Percentiles rank a stretch among this genome's conserved stretches.
Evolutionary conservation across 305 asterid species (phyloP).

Genomic region (Fraxinus baroniana): DNA sequence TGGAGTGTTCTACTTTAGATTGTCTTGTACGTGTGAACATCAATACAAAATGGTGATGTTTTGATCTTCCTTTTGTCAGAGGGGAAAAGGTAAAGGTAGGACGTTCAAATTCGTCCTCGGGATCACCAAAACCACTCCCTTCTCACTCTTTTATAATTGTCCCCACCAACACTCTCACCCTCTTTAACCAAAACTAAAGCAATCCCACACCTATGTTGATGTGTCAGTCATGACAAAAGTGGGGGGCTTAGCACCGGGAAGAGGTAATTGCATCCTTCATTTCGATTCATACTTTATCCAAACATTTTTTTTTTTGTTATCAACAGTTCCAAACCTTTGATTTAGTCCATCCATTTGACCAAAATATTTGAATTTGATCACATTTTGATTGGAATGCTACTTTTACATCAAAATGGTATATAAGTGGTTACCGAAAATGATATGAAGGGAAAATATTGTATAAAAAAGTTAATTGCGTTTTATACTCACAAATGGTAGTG

Average conservation of each 20-base stretch:
- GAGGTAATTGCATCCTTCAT: no score
- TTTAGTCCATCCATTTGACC: no score
- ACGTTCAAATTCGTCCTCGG: conserved; percentile 29
- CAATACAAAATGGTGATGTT: conserved; percentile 28
- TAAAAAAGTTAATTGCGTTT: no score
- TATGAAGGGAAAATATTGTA: no score
- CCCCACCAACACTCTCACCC: conserved; percentile 21
- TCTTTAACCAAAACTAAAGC: conserved; percentile 37
- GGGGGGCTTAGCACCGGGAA: no score
- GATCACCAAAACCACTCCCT: conserved; percentile 31
- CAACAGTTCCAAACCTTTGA: no score
- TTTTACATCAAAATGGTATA: no score
- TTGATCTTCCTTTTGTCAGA: conserved; percentile 41
- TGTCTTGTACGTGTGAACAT: conserved; percentile 40
- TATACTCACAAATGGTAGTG: no score
- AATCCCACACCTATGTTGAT: not conserved
- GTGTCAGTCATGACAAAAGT: not conserved
- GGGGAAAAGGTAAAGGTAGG: conserved; percentile 39
- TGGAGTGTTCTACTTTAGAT: conserved; percentile 25
- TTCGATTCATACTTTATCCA: no score
- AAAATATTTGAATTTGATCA: no score
- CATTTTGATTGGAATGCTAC: no score
- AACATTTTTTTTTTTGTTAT: no score
- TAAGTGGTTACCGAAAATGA: not conserved
- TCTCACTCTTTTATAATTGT: conserved; percentile 19